Percentiles rank a stretch among this genome's conserved stretches.
phyloP scores from a whole-genome alignment of 179 eudicot species.

The Nepenthes alata region DNA sequence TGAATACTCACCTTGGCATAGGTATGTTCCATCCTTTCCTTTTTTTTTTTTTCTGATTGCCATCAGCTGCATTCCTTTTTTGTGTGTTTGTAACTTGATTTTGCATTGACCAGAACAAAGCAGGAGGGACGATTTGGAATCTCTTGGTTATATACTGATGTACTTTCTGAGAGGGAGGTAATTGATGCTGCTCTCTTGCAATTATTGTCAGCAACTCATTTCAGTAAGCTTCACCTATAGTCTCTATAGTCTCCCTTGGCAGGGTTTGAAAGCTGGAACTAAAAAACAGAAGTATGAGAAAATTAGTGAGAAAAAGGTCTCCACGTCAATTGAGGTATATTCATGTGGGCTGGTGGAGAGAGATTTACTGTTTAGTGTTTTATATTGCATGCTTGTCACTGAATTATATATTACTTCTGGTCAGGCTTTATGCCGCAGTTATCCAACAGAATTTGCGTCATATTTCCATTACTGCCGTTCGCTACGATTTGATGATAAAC shows the following conservation, averaged over 20 bases:
- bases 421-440: slow-evolving; percentile 75
- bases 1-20: slow-evolving; percentile 91
- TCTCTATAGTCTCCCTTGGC: slow-evolving; percentile 85
- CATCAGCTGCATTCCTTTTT: neutral
- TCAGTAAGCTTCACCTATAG: neutral
- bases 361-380: neutral
- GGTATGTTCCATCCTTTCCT: slow-evolving; percentile 31
- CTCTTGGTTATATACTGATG: slow-evolving; percentile 88
- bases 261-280: slow-evolving; percentile 82
- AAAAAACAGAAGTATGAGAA: slow-evolving; percentile 88
- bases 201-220: neutral
- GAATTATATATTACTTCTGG: slow-evolving; percentile 1
- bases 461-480: slow-evolving; percentile 93
- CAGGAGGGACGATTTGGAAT: slow-evolving; percentile 86
- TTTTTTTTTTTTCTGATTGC: neutral
- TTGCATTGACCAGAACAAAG: slow-evolving; percentile 56
- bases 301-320: slow-evolving; percentile 80
- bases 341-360: neutral
- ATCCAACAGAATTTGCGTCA: slow-evolving; percentile 82
- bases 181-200: slow-evolving; percentile 2
- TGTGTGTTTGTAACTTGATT: slow-evolving; percentile 11
- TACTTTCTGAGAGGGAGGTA: slow-evolving; percentile 92
- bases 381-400: neutral
- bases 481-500: slow-evolving; percentile 81
- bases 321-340: slow-evolving; percentile 85